A percentile compares a stretch with the other conserved stretches of the same genome.
These are phyloP conservation scores for Lactifluus rugatus DNA, from an alignment of 768 basidiomycete species.

Conservation along the genomic window DNA sequence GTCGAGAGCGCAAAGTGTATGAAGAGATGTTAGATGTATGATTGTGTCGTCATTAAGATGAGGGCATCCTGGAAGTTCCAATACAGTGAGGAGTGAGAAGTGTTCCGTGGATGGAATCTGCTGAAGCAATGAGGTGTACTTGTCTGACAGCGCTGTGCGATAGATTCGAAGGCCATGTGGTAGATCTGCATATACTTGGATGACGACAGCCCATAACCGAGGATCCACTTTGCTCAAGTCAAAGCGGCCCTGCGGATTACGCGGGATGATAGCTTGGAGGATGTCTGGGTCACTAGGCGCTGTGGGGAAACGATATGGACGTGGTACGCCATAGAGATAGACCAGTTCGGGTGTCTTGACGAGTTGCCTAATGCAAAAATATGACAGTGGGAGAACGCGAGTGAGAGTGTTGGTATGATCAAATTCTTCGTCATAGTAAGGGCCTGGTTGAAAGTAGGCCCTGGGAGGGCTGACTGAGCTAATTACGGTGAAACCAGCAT, in stretches of 20 bases:
- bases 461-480: constrained; percentile 9
- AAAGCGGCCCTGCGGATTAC: constrained; percentile 8
- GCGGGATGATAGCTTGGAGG: constrained; percentile 35
- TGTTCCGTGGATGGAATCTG: constrained; percentile 40
- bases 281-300: constrained; percentile 25
- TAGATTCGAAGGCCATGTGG: constrained; percentile 36
- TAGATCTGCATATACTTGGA: constrained; percentile 48
- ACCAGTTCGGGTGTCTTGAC: constrained; percentile 37
- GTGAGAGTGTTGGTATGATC: neutral
- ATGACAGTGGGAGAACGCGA: constrained; percentile 41
- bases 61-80: constrained; percentile 46
- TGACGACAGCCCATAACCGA: constrained; percentile 49
- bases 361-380: constrained; percentile 41
- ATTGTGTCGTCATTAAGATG: constrained; percentile 54
- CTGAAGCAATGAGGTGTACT: constrained; percentile 47
- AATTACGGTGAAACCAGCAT: constrained; percentile 15
- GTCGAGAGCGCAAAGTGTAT: constrained; percentile 54
- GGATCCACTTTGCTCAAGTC: constrained; percentile 36
- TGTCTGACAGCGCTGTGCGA: constrained; percentile 44
- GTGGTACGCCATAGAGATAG: constrained; percentile 27
- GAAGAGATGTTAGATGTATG: constrained; percentile 39
- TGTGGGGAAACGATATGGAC: constrained; percentile 28
- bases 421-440: constrained; percentile 6
- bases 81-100: constrained; percentile 56
- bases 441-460: constrained; percentile 11